These are phyloP conservation scores for Mycena floridula DNA, from an alignment of 768 basidiomycete genomes.

Conservation along the genomic window DNA sequence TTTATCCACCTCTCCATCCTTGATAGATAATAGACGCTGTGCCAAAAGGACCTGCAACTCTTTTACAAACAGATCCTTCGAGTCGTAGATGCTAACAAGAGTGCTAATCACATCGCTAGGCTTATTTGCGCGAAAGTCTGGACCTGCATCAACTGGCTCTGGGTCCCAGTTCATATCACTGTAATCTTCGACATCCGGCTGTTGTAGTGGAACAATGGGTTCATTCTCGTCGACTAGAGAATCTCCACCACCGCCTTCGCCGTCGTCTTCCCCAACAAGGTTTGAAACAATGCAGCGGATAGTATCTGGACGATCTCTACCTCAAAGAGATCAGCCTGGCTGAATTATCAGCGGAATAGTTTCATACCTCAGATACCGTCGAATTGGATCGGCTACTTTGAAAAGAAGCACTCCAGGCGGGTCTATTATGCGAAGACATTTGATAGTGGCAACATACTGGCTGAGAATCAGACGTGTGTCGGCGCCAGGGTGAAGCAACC, in stretches of 20 bases:
- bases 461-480: slow-evolving; percentile 87
- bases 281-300: slow-evolving; percentile 91
- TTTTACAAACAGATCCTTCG: slow-evolving; percentile 92
- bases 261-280: slow-evolving; percentile 81
- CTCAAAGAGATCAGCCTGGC: neutral
- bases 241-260: slow-evolving; percentile 64
- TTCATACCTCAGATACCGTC: slow-evolving; percentile 75
- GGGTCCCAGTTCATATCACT: slow-evolving; percentile 92
- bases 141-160: slow-evolving; percentile 94
- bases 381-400: slow-evolving; percentile 90
- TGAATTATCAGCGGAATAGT: neutral
- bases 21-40: slow-evolving; percentile 74
- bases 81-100: slow-evolving; percentile 95
- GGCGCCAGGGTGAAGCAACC: slow-evolving; percentile 92
- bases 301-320: slow-evolving; percentile 83
- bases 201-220: slow-evolving; percentile 68
- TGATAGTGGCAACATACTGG: slow-evolving; percentile 90
- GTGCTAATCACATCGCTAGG: slow-evolving; percentile 93
- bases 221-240: slow-evolving; percentile 83
- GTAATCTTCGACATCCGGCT: slow-evolving; percentile 78
- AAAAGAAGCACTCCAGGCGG: slow-evolving; percentile 89
- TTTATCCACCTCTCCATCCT: slow-evolving; percentile 72
- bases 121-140: slow-evolving; percentile 92
- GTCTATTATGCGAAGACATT: slow-evolving; percentile 84
- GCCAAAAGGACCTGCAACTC: slow-evolving; percentile 91